Conservation (phyloP, 306 rosid genomes). For the Neltuma alba region DNA sequence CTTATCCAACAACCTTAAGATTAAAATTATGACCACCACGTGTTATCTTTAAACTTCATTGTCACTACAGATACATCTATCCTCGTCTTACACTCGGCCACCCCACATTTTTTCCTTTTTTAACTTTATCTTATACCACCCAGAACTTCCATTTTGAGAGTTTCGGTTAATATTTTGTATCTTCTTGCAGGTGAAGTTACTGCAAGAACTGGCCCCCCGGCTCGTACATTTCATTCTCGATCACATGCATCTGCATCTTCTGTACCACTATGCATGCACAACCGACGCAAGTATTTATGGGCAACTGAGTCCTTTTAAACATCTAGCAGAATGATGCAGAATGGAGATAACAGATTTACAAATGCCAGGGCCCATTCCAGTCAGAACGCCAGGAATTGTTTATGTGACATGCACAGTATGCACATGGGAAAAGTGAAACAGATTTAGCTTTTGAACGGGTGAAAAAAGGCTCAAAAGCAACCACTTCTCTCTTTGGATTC, state of each 20-base stretch:
- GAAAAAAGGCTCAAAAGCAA: neutral
- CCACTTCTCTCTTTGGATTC: constrained; percentile 9
- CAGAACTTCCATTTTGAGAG: neutral
- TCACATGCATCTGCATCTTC: constrained; percentile 35
- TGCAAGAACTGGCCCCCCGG: neutral
- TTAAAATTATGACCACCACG: constrained; percentile 23
- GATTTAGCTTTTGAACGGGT: neutral
- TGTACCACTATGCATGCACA: constrained; percentile 5
- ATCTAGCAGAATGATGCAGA: neutral
- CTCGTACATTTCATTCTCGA: neutral
- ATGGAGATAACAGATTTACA: neutral
- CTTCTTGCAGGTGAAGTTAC: constrained; percentile 12
- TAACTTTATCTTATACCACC: neutral
- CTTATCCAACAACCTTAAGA: neutral
- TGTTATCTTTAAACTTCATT: neutral
- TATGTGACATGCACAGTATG: neutral
- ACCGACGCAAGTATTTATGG: constrained; percentile 14
- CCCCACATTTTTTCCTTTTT: too few relatives aligned
- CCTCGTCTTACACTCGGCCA: neutral
- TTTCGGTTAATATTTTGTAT: neutral
- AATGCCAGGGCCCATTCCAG: neutral
- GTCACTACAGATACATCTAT: neutral
- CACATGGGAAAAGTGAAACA: constrained; percentile 23
- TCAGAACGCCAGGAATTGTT: constrained; percentile 13
- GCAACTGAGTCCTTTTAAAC: neutral